phyloP scores from a whole-genome alignment of 23 red algal species.

The Gracilaria domingensis region DNA sequence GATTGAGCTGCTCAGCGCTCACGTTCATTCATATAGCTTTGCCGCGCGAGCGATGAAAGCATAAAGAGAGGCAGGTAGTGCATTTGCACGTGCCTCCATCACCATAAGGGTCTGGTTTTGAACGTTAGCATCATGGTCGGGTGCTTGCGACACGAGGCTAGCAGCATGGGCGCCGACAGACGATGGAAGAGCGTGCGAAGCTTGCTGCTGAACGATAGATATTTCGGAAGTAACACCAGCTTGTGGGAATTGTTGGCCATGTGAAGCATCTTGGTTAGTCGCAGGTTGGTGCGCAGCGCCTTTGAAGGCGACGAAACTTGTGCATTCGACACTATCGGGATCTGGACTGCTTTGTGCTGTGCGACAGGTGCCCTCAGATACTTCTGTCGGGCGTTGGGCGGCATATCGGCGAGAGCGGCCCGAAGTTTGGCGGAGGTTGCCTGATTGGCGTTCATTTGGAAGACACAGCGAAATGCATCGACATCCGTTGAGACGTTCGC shows the following conservation, averaged over 20 bases:
- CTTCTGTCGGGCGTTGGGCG: neutral
- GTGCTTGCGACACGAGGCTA: neutral
- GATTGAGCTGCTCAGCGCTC: neutral
- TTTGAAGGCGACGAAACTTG: neutral
- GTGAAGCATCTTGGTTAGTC: neutral
- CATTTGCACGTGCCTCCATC: neutral
- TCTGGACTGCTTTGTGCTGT: neutral
- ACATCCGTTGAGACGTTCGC: neutral
- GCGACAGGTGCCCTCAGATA: neutral
- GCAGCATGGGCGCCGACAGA: too few relatives aligned
- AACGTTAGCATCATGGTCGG: neutral
- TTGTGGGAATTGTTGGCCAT: neutral
- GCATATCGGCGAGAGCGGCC: neutral
- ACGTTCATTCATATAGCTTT: neutral
- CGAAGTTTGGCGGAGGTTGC: neutral
- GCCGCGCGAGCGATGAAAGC: neutral
- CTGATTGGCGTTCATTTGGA: conserved; percentile 31
- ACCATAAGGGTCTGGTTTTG: neutral
- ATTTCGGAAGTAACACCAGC: neutral
- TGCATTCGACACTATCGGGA: neutral
- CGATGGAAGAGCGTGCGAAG: neutral
- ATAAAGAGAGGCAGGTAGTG: neutral
- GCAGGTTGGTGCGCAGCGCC: neutral
- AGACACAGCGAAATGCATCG: neutral
- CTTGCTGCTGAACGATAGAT: neutral